phyloP scores from a whole-genome alignment of 2,329 filamentous ascomycete genomes.

The Xylariaceae sp. region DNA sequence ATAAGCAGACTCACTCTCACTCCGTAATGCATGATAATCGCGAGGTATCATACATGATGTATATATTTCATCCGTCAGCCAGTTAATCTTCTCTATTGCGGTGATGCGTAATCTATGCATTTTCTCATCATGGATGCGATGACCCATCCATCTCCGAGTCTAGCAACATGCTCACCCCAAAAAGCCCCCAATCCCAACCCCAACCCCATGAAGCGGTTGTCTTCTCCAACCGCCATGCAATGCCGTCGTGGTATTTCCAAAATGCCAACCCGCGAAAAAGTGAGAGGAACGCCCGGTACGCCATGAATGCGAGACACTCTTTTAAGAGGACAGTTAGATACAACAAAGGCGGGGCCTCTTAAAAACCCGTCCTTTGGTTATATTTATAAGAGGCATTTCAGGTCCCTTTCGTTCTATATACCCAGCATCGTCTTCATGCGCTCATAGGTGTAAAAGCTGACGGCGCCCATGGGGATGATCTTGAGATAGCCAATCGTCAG shows the following conservation, averaged over 20 bases:
- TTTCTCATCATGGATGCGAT: too few relatives aligned
- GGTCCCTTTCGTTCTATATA: conserved; percentile 46
- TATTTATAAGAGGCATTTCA: neutral
- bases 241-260: conserved; percentile 17
- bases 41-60: too few relatives aligned
- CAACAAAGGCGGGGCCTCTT: neutral
- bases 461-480: conserved; percentile 81
- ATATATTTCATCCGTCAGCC: too few relatives aligned
- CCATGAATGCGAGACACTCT: conserved; percentile 20
- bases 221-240: too few relatives aligned
- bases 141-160: too few relatives aligned
- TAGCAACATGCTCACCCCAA: too few relatives aligned
- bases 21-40: too few relatives aligned
- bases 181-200: too few relatives aligned
- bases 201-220: too few relatives aligned
- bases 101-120: too few relatives aligned
- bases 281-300: conserved; percentile 14
- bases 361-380: neutral
- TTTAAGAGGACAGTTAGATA: conserved; percentile 1
- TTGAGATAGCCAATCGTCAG: conserved; percentile 94
- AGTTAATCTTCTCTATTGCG: too few relatives aligned
- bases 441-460: conserved; percentile 63
- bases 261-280: neutral
- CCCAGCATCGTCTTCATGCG: conserved; percentile 59
- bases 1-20: too few relatives aligned